These are phyloP conservation scores for Phaeomoniella chlamydospora DNA, from an alignment of 2,329 filamentous ascomycete genomes.

Conservation along the genomic window DNA sequence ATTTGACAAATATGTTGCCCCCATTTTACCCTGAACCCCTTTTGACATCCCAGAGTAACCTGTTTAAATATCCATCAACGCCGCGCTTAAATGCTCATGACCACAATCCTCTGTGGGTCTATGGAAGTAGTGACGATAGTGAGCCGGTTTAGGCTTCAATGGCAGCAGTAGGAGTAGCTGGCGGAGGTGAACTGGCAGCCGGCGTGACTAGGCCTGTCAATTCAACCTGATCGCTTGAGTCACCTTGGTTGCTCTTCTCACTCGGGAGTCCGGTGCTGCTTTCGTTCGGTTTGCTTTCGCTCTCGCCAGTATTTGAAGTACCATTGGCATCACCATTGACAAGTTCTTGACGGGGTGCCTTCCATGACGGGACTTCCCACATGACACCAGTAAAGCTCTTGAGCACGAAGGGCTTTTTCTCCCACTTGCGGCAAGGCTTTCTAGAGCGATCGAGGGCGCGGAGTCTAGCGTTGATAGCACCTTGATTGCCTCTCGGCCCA, in stretches of 20 bases:
- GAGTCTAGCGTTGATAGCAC: constrained; percentile 91
- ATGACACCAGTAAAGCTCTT: constrained; percentile 84
- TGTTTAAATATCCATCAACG: no score
- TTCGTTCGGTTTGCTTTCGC: constrained; percentile 41
- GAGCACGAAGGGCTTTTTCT: constrained; percentile 63
- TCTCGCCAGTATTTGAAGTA: constrained; percentile 40
- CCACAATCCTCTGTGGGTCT: no score
- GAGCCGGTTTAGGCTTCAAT: no score
- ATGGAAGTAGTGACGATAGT: no score
- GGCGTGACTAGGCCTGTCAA: constrained; percentile 29
- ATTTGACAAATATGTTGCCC: no score
- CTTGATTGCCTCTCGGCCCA: constrained; percentile 90
- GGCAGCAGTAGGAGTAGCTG: constrained; percentile 24
- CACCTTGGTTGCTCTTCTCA: constrained; percentile 44
- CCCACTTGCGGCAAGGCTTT: constrained; percentile 85
- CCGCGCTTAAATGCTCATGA: no score
- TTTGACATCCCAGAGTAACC: no score
- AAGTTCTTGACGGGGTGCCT: constrained; percentile 39
- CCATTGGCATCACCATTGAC: constrained; percentile 31
- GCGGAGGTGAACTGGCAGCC: constrained; percentile 34
- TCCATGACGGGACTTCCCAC: constrained; percentile 77
- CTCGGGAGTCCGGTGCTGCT: constrained; percentile 44
- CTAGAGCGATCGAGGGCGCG: constrained; percentile 86
- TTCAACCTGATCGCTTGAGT: constrained; percentile 30
- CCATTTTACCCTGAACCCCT: no score